Base-by-base conservation (phyloP, 2,329 filamentous ascomycete species). In the Penicillium sumatraense region DNA sequence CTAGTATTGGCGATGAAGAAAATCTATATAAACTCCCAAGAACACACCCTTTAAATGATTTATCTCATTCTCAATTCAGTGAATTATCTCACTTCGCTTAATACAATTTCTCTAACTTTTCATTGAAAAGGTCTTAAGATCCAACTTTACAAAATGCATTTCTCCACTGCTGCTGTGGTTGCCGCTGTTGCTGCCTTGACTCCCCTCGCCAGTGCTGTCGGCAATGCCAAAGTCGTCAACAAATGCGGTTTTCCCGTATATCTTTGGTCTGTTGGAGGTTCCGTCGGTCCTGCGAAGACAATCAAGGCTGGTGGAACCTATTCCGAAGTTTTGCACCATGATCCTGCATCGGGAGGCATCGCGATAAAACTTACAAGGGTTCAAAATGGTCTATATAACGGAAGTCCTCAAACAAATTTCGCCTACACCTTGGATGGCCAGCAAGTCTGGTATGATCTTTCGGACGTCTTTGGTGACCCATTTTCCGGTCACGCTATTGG, bases 401-500 rank as follows among this genome's bases (percentile, higher is more conserved):
- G 67, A 26, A 72, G 67, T 36, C 61, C 73, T 3, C 71, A 78
- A 61, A 72, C 73, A 38, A 72, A 71, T 58, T 78, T 72, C 58
- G 74, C 76, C 35, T 78, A 78, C 62, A 74, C 70, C 27, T 65
- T 78, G 48, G 68, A 72, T 49, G 66, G 68, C 36, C 65, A 61
- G 44, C 62, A 67, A 38, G 63, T 76, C 54, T 76, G 71, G 62
- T 79, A 79, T 52, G 76, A 78, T 49, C 62, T 80, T 53, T 74
- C 71, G 5, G 72, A 75, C 64, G 75, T 79, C 51, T 75, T 75
- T 46, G 76, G 76, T 3, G 72, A 76, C 53, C 67, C 76, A 9
- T 79, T 79, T 61, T 63, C 64, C 1, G 70, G 71, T 3, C 55
- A 59, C 7, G 38, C 60, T 0, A 47, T 75, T 10, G 51, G 50